Percentiles rank a stretch among this genome's conserved stretches.
These are phyloP conservation scores for Apium graveolens DNA, from an alignment of 129 eudicot species.

Conservation along the genomic window DNA sequence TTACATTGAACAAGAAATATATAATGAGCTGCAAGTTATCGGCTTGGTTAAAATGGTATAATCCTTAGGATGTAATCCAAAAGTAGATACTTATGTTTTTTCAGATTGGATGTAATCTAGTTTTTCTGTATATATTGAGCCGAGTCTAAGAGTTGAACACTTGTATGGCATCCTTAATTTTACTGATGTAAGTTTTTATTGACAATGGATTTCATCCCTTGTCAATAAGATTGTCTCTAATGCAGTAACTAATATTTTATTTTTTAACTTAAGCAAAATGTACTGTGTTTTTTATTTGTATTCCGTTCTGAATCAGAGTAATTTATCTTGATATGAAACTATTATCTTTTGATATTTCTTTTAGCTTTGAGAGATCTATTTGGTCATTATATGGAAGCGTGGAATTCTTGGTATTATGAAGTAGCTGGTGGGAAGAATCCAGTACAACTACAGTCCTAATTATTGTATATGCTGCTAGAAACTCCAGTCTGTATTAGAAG, in stretches of 20 bases:
- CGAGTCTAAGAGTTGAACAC: too few species aligned
- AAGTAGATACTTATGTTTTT: too few species aligned
- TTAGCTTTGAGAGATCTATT: conserved; percentile 85
- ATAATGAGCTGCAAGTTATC: too few species aligned
- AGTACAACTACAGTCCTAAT: conserved; percentile 32
- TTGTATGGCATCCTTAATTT: too few species aligned
- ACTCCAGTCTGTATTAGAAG: neutral
- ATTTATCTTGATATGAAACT: neutral
- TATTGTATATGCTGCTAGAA: neutral
- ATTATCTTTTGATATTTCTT: conserved; percentile 26
- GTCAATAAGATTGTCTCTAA: too few species aligned
- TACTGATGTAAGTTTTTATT: too few species aligned
- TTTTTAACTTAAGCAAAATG: neutral
- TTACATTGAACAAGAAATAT: too few species aligned
- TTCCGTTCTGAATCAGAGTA: neutral
- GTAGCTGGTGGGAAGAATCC: conserved; percentile 75
- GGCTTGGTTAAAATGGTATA: too few species aligned
- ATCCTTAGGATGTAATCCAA: too few species aligned
- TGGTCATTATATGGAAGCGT: conserved; percentile 89
- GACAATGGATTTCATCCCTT: too few species aligned
- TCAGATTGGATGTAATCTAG: too few species aligned
- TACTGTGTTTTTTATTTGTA: neutral
- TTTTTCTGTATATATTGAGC: too few species aligned
- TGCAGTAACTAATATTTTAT: neutral
- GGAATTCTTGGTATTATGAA: conserved; percentile 85